Conservation (phyloP, 2,329 filamentous ascomycete genomes). For the Rhinocladiella similis region DNA sequence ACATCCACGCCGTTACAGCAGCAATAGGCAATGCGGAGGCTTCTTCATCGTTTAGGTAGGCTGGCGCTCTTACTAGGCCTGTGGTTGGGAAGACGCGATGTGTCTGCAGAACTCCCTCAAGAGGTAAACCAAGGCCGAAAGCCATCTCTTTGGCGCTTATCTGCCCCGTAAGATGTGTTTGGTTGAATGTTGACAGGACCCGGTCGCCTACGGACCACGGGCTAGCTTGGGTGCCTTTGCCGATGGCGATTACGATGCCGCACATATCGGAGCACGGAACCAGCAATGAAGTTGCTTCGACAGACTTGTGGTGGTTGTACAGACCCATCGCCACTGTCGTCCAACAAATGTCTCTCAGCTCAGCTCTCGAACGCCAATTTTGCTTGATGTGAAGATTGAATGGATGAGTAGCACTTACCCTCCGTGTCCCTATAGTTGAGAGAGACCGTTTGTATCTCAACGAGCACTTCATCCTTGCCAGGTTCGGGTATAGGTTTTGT, state of each 20-base stretch:
- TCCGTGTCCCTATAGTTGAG: conserved; percentile 54
- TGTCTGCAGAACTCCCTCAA: conserved; percentile 44
- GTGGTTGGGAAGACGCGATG: conserved; percentile 47
- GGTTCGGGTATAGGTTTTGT: conserved; percentile 50
- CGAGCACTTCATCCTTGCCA: conserved; percentile 57
- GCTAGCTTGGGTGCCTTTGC: conserved; percentile 36
- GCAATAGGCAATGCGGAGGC: conserved; percentile 47
- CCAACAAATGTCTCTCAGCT: background rate
- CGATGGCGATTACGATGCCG: conserved; percentile 42
- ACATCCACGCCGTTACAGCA: conserved; percentile 52
- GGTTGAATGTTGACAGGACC: conserved; percentile 42
- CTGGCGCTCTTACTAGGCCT: conserved; percentile 42
- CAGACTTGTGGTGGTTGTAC: conserved; percentile 19
- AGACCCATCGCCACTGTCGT: conserved; percentile 18
- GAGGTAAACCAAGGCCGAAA: conserved; percentile 37
- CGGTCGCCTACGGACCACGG: conserved; percentile 38
- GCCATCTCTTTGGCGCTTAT: conserved; percentile 36
- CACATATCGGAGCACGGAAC: conserved; percentile 45
- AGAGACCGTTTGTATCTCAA: conserved; percentile 57
- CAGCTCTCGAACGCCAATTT: background rate
- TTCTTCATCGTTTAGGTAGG: conserved; percentile 43
- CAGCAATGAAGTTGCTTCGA: conserved; percentile 11
- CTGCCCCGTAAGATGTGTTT: conserved; percentile 42
- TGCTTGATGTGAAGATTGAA: too few relatives aligned
- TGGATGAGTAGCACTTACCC: background rate